Evolutionary conservation across 768 basidiomycete genomes (phyloP).

Genomic region (Suillus weaverae): DNA sequence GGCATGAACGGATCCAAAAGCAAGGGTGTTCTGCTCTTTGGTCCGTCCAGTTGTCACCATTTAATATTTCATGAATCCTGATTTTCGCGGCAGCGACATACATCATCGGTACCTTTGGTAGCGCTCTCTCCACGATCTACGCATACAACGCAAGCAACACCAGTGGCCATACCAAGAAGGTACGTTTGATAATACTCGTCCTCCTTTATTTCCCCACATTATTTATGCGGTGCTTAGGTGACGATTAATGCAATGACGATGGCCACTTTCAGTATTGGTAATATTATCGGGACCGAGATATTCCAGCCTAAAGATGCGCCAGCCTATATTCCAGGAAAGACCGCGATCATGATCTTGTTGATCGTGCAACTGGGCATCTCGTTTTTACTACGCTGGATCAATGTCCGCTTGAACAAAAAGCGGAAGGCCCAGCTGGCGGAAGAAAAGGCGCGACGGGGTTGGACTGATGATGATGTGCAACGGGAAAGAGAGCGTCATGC

Average conservation of each 20-base stretch:
- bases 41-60: conserved; percentile 28
- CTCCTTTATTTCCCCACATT: not conserved
- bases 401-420: conserved; percentile 51
- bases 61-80: not conserved
- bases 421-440: conserved; percentile 43
- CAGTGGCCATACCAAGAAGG: conserved; percentile 66
- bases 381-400: conserved; percentile 53
- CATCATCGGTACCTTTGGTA: conserved; percentile 56
- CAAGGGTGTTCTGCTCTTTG: conserved; percentile 58
- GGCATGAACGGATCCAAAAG: conserved; percentile 49
- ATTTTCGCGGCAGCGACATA: conserved; percentile 41
- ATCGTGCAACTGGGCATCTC: conserved; percentile 51
- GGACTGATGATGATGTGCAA: conserved; percentile 59
- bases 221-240: conserved; percentile 29
- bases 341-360: conserved; percentile 61
- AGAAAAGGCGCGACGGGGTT: conserved; percentile 47
- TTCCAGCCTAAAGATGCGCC: conserved; percentile 64
- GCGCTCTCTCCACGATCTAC: conserved; percentile 57
- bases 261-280: conserved; percentile 54
- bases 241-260: conserved; percentile 64
- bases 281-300: conserved; percentile 63
- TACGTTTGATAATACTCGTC: conserved; percentile 5
- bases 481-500: conserved; percentile 59
- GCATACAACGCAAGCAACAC: conserved; percentile 68
- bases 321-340: conserved; percentile 65